A percentile compares a stretch with the other conserved stretches of the same genome.
Conservation (phyloP, 306 rosid species). For the Glycine tomentella region DNA sequence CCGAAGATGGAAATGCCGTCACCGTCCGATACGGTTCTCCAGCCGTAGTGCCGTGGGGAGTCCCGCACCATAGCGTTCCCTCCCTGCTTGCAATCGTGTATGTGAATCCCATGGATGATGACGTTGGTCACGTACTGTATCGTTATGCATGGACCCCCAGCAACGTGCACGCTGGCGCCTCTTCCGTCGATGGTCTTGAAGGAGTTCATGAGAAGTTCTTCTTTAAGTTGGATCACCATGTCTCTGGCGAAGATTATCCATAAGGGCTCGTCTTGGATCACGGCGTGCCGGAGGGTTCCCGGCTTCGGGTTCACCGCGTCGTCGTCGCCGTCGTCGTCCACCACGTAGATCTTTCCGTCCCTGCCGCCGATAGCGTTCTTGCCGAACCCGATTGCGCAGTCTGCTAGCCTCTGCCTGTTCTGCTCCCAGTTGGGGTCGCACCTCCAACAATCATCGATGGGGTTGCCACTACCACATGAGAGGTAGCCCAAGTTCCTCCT, state of each 20-base stretch:
- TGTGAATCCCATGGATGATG: slow-evolving; percentile 80
- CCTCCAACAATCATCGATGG: slow-evolving; percentile 97
- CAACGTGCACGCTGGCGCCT: slow-evolving; percentile 89
- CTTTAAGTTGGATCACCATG: slow-evolving; percentile 77
- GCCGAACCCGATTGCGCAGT: slow-evolving; percentile 94
- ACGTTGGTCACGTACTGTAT: slow-evolving; percentile 85
- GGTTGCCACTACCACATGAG: slow-evolving; percentile 87
- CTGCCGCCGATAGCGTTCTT: slow-evolving; percentile 84
- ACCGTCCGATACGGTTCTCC: slow-evolving; percentile 92
- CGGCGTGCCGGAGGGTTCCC: slow-evolving; percentile 84
- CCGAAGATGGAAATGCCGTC: slow-evolving; percentile 97
- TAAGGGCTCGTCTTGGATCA: slow-evolving; percentile 87
- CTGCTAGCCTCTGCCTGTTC: slow-evolving; percentile 83
- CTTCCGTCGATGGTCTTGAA: slow-evolving; percentile 91
- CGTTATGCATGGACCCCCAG: slow-evolving; percentile 96
- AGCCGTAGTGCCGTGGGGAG: slow-evolving; percentile 88
- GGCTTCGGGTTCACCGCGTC: slow-evolving; percentile 80
- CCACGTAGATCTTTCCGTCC: slow-evolving; percentile 76
- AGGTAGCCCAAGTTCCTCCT: slow-evolving; percentile 84
- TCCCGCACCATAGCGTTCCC: slow-evolving; percentile 87
- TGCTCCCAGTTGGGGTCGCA: slow-evolving; percentile 86
- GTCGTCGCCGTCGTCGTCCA: slow-evolving; percentile 66
- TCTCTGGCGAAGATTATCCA: slow-evolving; percentile 90
- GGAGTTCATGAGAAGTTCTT: slow-evolving; percentile 93
- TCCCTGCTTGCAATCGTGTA: slow-evolving; percentile 90